These are phyloP conservation scores for Exserohilum turcica DNA, from an alignment of 2,329 filamentous ascomycete species.

Conservation along the genomic window DNA sequence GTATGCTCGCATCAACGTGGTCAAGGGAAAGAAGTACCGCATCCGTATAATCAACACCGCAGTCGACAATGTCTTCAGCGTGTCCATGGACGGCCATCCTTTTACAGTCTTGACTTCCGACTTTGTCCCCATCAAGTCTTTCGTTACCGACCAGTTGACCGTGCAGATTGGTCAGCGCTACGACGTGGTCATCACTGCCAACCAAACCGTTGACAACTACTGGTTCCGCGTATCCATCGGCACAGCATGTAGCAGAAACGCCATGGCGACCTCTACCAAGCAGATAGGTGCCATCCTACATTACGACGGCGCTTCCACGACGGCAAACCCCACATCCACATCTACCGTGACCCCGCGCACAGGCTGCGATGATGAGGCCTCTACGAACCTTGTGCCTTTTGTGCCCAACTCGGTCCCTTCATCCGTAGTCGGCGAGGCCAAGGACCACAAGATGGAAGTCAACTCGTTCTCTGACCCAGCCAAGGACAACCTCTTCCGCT, in stretches of 20 bases:
- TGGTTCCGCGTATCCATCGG: conserved; percentile 53
- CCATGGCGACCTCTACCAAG: conserved; percentile 34
- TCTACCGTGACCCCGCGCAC: conserved; percentile 39
- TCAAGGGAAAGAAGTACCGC: conserved; percentile 60
- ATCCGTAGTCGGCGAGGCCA: conserved; percentile 32
- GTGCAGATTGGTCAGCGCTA: conserved; percentile 50
- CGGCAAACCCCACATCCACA: conserved; percentile 44
- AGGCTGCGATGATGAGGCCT: conserved; percentile 47
- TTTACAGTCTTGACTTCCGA: conserved; percentile 52
- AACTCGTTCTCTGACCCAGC: conserved; percentile 37
- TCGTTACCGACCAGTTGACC: conserved; percentile 41
- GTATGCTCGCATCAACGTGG: conserved; percentile 44
- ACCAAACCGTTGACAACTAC: conserved; percentile 52
- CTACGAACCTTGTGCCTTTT: conserved; percentile 44
- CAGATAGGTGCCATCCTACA: conserved; percentile 48
- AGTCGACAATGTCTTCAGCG: conserved; percentile 40
- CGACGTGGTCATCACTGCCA: conserved; percentile 54
- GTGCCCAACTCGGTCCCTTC: conserved; percentile 49
- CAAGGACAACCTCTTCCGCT: conserved; percentile 50
- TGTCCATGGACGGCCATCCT: conserved; percentile 48
- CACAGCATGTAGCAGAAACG: conserved; percentile 37
- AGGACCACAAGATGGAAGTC: conserved; percentile 37
- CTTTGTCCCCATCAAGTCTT: conserved; percentile 52
- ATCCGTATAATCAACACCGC: conserved; percentile 63
- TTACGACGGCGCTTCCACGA: conserved; percentile 42